Base-by-base conservation (phyloP, 2,329 filamentous ascomycete species). In the Diaporthe citrichinensis region DNA sequence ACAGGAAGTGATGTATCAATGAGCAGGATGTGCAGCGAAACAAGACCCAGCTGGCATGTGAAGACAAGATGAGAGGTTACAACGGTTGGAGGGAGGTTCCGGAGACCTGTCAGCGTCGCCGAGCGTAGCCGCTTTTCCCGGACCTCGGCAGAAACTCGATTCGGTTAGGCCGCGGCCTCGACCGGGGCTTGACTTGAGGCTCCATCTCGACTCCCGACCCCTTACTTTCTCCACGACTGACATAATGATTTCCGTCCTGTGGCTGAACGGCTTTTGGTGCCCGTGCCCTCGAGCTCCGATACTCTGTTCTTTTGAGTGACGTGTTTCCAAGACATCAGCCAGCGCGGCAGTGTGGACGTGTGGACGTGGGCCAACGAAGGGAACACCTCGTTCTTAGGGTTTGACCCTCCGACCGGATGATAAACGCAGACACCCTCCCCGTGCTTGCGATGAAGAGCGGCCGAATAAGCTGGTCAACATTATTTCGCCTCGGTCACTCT, bases 41-140 rank as follows among this genome's bases (percentile, higher is more conserved):
- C 15, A 68, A 53, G 20, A 28, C 23, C 23, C 23, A 68, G 65
- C 65, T 68, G 65, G 65, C 65, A 68, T 68, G 65, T 68, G 65
- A 68, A 68, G 46, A 53, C 44, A 15, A 39, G 62, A 51, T 67
- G 62, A 67, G 31, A 53, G 23, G 44, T 31, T 46, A 51, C 44
- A 44, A 51, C 10, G 44, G 44, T 36, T 51, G 62, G 28, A 51
- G 44, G 44, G 44, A 53, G 20, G 28, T 25, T 67, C 44, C 62
- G 44, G 62, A 51, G 62, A 68, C 23, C 46, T 53, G 65, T 68
- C 65, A 68, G 65, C 46, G 65, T 36, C 46, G 65, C 46, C 65
- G 65, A 68, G 65, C 46, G 65, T 68, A 68, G 65, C 65, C 65
- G 65, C 65, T 53, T 68, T 68, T 68, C 65, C 65, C 65, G 65